Conservation (phyloP, 192 early-diverging fungal genomes). For the Gryganskiella cystojenkinii region DNA sequence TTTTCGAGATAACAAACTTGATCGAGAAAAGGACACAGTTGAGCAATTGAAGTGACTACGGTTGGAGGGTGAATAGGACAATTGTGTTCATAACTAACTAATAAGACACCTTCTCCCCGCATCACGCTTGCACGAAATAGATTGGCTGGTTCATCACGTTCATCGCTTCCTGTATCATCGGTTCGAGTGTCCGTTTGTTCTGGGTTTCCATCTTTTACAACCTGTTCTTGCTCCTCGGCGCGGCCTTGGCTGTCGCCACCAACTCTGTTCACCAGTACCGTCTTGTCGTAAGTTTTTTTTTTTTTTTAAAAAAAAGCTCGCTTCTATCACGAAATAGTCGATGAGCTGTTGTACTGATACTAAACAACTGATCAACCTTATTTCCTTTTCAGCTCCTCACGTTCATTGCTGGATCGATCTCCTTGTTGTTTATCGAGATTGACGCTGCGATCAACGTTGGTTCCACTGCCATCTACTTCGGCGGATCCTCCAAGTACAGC, state of each 20-base stretch:
- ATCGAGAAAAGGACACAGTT: too few relatives aligned
- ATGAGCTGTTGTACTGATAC: not conserved
- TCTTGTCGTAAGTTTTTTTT: conserved; percentile 50
- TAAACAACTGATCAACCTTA: not conserved
- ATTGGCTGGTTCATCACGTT: conserved; percentile 59
- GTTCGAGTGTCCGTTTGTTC: not conserved
- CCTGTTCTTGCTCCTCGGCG: conserved; percentile 48
- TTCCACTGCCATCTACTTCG: too few relatives aligned
- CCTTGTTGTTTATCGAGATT: conserved; percentile 8
- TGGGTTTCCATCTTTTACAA: conserved; percentile 59
- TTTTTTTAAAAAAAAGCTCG: not conserved
- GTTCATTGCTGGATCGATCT: conserved; percentile 40
- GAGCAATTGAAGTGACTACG: not conserved
- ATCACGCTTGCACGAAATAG: conserved; percentile 19
- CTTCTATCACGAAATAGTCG: too few relatives aligned
- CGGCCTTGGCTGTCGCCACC: conserved; percentile 36
- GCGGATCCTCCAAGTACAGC: conserved; percentile 12
- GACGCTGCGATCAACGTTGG: not conserved
- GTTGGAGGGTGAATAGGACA: not conserved
- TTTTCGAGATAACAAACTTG: too few relatives aligned
- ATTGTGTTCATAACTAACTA: not conserved
- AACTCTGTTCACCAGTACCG: conserved; percentile 49
- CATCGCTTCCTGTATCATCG: conserved; percentile 37
- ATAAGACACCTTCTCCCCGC: not conserved
- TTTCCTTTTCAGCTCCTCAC: conserved; percentile 44